Conservation (phyloP, 2,329 filamentous ascomycete genomes). For the Ceratocystis alfenasii region DNA sequence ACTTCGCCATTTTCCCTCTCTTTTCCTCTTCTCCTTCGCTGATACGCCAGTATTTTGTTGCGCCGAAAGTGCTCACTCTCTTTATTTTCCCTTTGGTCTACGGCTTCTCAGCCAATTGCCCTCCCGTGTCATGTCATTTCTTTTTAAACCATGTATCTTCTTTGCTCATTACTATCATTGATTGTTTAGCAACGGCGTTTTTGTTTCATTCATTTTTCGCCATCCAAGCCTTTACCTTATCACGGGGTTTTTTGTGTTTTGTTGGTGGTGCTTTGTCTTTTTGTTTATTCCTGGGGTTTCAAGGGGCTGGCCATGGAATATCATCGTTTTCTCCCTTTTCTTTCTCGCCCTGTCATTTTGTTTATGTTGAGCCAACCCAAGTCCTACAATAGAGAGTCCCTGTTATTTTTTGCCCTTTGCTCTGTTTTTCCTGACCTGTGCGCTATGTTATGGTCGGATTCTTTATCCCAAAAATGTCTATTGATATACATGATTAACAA, state of each 20-base stretch:
- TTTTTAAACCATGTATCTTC: not conserved
- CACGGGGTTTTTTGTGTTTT: not conserved
- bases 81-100: not conserved
- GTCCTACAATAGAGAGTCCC: not conserved
- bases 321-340: not conserved
- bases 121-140: not conserved
- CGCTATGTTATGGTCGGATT: too few species aligned
- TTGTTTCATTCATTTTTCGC: not conserved
- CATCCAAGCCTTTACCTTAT: not conserved
- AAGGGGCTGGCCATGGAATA: not conserved
- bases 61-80: not conserved
- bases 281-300: not conserved
- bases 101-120: not conserved
- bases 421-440: not conserved
- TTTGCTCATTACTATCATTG: not conserved
- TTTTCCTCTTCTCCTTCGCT: not conserved
- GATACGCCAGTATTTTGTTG: conserved; percentile 8
- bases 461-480: too few species aligned
- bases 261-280: not conserved
- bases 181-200: conserved; percentile 7
- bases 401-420: not conserved
- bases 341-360: not conserved
- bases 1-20: not conserved
- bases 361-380: not conserved
- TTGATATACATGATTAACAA: too few species aligned